Base-by-base conservation (phyloP, 2,329 filamentous ascomycete genomes). In the Saccharata proteae region DNA sequence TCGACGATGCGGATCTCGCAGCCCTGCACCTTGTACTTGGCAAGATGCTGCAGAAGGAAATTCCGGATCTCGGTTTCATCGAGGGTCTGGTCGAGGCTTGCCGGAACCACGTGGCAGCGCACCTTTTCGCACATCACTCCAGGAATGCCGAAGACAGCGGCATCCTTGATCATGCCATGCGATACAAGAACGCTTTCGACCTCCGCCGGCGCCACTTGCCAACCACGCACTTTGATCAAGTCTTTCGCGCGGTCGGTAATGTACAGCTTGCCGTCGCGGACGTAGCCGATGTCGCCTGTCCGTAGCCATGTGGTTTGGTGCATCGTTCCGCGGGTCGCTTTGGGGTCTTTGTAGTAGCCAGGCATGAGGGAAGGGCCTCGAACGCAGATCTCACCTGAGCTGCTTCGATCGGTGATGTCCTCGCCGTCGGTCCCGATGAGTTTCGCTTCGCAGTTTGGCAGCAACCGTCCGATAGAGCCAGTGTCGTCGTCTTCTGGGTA, bases 371-470 rank as follows among this genome's bases (percentile, higher is more conserved):
- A n/a, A n/a, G n/a, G n/a, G n/a, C n/a, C n/a, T n/a, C n/a, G n/a
- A n/a, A n/a, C n/a, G n/a, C n/a, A n/a, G n/a, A n/a, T n/a, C n/a
- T n/a, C n/a, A n/a, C n/a, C n/a, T n/a, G n/a, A n/a, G n/a, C n/a
- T n/a, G n/a, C n/a, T n/a, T n/a, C n/a, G n/a, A n/a, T n/a, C n/a
- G n/a, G n/a, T n/a, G n/a, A n/a, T n/a, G n/a, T n/a, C n/a, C n/a
- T n/a, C n/a, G n/a, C n/a, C n/a, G n/a, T n/a, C n/a, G n/a, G n/a
- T n/a, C n/a, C n/a, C n/a, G n/a, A n/a, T 19, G 8, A 41, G 16
- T 20, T 40, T 43, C 16, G 38, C 32, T 14, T 42, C 37, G 9
- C 39, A 20, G 21, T 37, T 37, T 2, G 39, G 38, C 10, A 43
- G 16, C 12, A 40, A 36, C n/a, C 30, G 22, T 14, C 34, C 34